phyloP scores from a whole-genome alignment of 2,329 filamentous ascomycete species.

The Chaetomium globosum region DNA sequence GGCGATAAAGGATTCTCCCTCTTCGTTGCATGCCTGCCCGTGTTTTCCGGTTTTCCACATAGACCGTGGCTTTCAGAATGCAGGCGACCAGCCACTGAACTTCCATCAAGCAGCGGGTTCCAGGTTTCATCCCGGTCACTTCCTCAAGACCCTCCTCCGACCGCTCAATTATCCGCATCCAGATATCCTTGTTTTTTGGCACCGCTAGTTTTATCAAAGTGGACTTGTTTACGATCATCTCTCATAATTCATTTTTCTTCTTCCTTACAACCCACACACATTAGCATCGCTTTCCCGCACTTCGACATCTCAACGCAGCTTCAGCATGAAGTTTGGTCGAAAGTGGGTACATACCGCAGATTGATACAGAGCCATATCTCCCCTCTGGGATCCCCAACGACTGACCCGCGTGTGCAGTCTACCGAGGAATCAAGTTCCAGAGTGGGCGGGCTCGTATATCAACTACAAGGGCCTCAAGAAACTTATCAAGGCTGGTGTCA shows the following conservation, averaged over 20 bases:
- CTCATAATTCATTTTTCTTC: not conserved
- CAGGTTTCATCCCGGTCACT: not conserved
- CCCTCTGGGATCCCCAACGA: not conserved
- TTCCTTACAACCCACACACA: not conserved
- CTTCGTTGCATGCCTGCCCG: conserved; percentile 1
- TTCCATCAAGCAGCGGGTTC: not conserved
- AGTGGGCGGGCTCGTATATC: conserved; percentile 83
- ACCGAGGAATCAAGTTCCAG: conserved; percentile 80
- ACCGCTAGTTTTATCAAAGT: not conserved
- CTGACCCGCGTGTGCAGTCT: conserved; percentile 53
- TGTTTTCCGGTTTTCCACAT: not conserved
- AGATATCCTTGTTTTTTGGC: not conserved
- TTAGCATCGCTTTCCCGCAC: not conserved
- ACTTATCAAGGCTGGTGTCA: conserved; percentile 80
- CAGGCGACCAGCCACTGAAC: conserved; percentile 6
- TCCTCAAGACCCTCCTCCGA: not conserved
- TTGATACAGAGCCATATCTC: not conserved
- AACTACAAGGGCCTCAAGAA: conserved; percentile 94
- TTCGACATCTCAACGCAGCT: not conserved
- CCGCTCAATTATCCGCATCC: not conserved
- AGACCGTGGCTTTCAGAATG: not conserved
- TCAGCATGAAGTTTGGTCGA: conserved; percentile 45
- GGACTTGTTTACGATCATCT: not conserved
- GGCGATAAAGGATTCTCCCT: not conserved
- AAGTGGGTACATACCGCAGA: conserved; percentile 38